A percentile compares a stretch with the other conserved stretches of the same genome.
phyloP scores from a whole-genome alignment of 371 early-diverging fungal species.

The Fennellomyces sp. region DNA sequence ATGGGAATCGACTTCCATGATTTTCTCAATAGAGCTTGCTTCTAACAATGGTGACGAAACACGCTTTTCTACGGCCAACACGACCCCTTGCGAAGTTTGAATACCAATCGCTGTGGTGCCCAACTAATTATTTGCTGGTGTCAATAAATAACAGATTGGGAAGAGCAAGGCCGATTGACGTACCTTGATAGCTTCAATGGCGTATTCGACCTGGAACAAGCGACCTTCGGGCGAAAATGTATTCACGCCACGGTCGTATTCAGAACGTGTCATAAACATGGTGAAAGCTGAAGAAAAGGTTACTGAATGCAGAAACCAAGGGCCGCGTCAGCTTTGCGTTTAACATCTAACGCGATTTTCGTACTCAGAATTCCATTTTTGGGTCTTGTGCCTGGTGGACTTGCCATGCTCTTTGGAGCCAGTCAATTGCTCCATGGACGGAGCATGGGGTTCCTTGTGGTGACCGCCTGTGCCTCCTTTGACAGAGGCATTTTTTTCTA shows the following conservation, averaged over 20 bases:
- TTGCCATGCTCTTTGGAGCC: too few species aligned
- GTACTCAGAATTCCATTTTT: not conserved
- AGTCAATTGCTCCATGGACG: too few species aligned
- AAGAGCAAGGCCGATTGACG: not conserved
- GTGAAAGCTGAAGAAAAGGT: too few species aligned
- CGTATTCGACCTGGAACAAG: conserved; percentile 99
- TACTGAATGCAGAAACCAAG: too few species aligned
- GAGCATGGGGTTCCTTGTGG: too few species aligned
- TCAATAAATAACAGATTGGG: not conserved
- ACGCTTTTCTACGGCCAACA: conserved; percentile 97
- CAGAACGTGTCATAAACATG: conserved; percentile 83
- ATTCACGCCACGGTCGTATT: conserved; percentile 98
- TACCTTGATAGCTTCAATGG: conserved; percentile 99
- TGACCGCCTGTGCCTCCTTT: too few species aligned
- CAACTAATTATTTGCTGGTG: conserved; percentile 58
- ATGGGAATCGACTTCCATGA: conserved; percentile 94
- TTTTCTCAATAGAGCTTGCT: conserved; percentile 94
- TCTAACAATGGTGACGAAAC: conserved; percentile 92
- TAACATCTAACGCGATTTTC: too few species aligned
- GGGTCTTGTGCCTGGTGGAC: too few species aligned
- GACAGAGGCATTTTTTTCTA: too few species aligned
- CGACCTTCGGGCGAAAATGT: conserved; percentile 99
- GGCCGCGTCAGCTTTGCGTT: too few species aligned
- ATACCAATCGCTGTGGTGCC: conserved; percentile 98
- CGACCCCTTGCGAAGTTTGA: conserved; percentile 91